Evolutionary conservation across 2,329 filamentous ascomycete species (phyloP), one percentile per base, ranked within the genome.

Genomic region (Pestalotiopsis sp.): DNA sequence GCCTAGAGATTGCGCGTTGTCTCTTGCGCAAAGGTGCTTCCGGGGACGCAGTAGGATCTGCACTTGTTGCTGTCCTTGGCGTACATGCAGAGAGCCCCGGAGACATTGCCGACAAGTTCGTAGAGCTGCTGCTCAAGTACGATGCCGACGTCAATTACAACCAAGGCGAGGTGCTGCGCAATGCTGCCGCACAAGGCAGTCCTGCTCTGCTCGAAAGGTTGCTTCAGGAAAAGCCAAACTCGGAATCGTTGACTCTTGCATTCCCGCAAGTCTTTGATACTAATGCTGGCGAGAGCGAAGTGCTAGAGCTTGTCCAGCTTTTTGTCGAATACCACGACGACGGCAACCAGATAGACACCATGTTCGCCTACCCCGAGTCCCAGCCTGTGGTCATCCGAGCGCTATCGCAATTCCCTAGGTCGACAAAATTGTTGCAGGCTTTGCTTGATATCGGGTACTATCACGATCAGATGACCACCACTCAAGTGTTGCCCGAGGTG

Each of bases 371-470:
- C 64, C 80, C 81, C 2, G 81, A 79, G 3, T 82, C 77, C 2
- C 79, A 83, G 56, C 86, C 85, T 1, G 80, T 88, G 20, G 73
- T 90, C 3, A 82, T 88, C 69, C 82, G 83, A 39, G 87, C 87
- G 2, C 75, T 91, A 17, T 79, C 81, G 1, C 83, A 84, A 58
- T 90, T 88, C 71, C 88, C 89, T 0, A 81, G 86, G 7, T 90
- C 86, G 1, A 79, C 80, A 1, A 83, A 77, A 41, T 81, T 91
- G n/a, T 72, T 90, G 2, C 77, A 85, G 69, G 82, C 83, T 0
- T 78, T 90, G 1, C 76, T 91, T 3, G 82, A 90, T 68, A 84
- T 85, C 6, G 89, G 88, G 0, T 89, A 86, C 69, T 90, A 90
- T 73, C 81, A 90, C 68, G 88, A 91, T 68, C 86, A 90, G 72